Conservation (phyloP, 202 grass and related monocot species). For the Eragrostis tef region DNA sequence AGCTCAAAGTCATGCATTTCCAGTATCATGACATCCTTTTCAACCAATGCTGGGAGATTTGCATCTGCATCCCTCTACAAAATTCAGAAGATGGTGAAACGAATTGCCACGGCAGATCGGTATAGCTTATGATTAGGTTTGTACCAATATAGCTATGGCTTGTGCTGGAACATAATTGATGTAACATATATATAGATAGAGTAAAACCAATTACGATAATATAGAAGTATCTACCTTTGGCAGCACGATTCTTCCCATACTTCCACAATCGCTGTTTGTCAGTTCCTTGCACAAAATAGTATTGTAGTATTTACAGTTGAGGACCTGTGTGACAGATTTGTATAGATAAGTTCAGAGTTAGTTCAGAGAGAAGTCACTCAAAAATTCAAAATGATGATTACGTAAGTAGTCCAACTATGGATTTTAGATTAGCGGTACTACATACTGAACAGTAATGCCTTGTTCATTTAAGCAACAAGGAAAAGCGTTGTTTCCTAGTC, state of each 20-base stretch:
- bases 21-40: constrained; percentile 70
- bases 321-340: constrained; percentile 51
- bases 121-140: not conserved
- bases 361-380: constrained; percentile 3
- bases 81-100: constrained; percentile 34
- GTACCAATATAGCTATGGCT: not conserved
- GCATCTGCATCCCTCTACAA: constrained; percentile 78
- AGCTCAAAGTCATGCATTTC: constrained; percentile 74
- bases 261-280: constrained; percentile 94
- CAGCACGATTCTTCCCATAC: constrained; percentile 80
- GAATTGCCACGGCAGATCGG: not conserved
- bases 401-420: not conserved
- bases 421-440: not conserved
- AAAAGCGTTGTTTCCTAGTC: not conserved
- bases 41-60: constrained; percentile 72
- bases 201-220: not conserved
- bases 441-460: too few relatives aligned
- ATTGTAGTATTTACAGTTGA: constrained; percentile 56
- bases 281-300: constrained; percentile 71
- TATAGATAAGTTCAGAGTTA: constrained; percentile 33
- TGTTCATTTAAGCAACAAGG: too few relatives aligned
- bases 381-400: constrained; percentile 15
- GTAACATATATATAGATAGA: constrained; percentile 1
- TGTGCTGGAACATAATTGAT: not conserved
- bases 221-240: constrained; percentile 67